These are phyloP conservation scores for Dactylorhiza incarnata DNA, from an alignment of 106 monocot genomes.

Conservation along the genomic window DNA sequence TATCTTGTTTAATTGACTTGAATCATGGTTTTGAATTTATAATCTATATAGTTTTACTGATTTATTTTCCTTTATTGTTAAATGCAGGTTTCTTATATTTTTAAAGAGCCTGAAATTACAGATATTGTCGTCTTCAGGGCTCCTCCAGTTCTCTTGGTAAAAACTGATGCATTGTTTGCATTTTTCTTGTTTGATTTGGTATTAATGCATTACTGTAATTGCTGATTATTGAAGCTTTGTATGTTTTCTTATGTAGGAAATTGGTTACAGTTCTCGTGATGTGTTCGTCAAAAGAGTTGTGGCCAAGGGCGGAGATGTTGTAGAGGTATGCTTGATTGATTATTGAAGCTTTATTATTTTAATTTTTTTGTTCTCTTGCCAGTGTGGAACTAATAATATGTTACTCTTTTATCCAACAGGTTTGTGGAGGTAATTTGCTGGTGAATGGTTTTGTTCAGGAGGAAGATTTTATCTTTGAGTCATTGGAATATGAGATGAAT, in stretches of 20 bases:
- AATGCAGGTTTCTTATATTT: constrained; percentile 83
- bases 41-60: not conserved
- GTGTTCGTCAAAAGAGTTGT: constrained; percentile 97
- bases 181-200: not conserved
- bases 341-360: not conserved
- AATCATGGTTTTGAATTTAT: not conserved
- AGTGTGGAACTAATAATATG: not conserved
- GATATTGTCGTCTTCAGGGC: constrained; percentile 88
- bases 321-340: constrained; percentile 47
- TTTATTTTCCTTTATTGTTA: not conserved
- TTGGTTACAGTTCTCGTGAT: constrained; percentile 66
- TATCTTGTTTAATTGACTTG: not conserved
- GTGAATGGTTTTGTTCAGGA: constrained; percentile 78
- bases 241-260: constrained; percentile 29
- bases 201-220: not conserved
- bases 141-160: constrained; percentile 65
- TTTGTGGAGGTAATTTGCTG: constrained; percentile 65
- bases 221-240: not conserved
- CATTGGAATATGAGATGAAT: constrained; percentile 68
- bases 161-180: not conserved
- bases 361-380: not conserved
- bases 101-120: constrained; percentile 62
- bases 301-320: constrained; percentile 44
- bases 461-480: constrained; percentile 86
- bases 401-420: constrained; percentile 25